A percentile compares a stretch with the other conserved stretches of the same genome.
phyloP scores from a whole-genome alignment of 164 flowering plant genomes.

The Paratinospora sagittata region DNA sequence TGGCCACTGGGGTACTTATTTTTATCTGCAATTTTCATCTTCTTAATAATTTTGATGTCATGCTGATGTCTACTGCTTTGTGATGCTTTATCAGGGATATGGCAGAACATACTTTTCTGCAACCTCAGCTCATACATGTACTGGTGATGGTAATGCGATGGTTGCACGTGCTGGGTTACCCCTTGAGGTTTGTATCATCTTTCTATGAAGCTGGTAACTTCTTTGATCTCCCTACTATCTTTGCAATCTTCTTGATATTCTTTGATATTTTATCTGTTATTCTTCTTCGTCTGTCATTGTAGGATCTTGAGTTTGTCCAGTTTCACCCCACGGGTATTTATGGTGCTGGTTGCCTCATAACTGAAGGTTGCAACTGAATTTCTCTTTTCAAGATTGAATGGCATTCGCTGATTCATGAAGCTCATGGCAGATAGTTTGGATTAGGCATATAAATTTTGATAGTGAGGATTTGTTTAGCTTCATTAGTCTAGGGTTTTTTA shows the following conservation, averaged over 20 bases:
- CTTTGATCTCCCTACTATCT: background rate
- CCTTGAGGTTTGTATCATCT: conserved; percentile 53
- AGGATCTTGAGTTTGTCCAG: conserved; percentile 98
- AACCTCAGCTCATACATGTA: conserved; percentile 99
- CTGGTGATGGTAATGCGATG: conserved; percentile 99
- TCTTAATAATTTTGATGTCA: background rate
- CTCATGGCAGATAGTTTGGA: too few species aligned
- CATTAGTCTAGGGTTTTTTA: background rate
- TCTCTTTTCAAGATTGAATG: background rate
- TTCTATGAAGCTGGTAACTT: background rate
- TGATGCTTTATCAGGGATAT: conserved; percentile 62
- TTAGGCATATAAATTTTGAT: too few species aligned
- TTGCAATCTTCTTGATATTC: background rate
- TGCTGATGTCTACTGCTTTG: conserved; percentile 1
- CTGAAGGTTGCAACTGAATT: conserved; percentile 58
- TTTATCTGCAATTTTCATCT: background rate
- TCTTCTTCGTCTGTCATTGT: conserved; percentile 19
- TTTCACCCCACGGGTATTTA: conserved; percentile 96
- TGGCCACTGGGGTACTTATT: conserved; percentile 81
- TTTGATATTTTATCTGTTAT: background rate
- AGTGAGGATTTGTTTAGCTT: too few species aligned
- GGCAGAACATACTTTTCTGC: conserved; percentile 98
- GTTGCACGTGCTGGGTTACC: conserved; percentile 97
- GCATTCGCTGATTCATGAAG: background rate
- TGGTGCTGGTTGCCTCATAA: conserved; percentile 98